Evolutionary conservation across 495 filamentous ascomycete species (phyloP).

Genomic region (Penicillium ochrochloron): DNA sequence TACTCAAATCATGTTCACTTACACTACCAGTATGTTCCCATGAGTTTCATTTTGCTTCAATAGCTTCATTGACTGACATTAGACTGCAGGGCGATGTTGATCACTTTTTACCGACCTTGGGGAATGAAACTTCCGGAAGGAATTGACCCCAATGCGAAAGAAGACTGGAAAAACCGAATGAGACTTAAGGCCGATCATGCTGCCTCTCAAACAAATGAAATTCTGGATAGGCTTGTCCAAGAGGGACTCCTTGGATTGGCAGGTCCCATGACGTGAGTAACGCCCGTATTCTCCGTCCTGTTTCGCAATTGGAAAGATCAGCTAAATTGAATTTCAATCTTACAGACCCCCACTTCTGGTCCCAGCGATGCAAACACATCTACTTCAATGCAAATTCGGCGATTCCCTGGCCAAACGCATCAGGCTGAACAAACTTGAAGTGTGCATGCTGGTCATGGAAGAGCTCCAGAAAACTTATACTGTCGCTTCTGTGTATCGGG

Average conservation of each 20-base stretch:
- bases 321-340: background rate
- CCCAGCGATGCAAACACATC: conserved; percentile 47
- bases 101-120: conserved; percentile 40
- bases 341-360: conserved; percentile 39
- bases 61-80: background rate
- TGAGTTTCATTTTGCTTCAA: background rate
- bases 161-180: conserved; percentile 29
- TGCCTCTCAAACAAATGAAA: conserved; percentile 38
- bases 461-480: conserved; percentile 44
- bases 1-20: conserved; percentile 38
- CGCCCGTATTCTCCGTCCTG: background rate
- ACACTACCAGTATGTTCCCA: conserved; percentile 37
- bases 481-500: conserved; percentile 39
- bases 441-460: conserved; percentile 48
- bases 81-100: conserved; percentile 27
- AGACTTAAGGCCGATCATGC: conserved; percentile 32
- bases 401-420: conserved; percentile 38
- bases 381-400: conserved; percentile 40
- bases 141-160: conserved; percentile 3
- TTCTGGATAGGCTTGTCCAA: conserved; percentile 38
- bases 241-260: conserved; percentile 36
- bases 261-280: conserved; percentile 41
- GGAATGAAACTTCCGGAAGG: conserved; percentile 21
- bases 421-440: conserved; percentile 43
- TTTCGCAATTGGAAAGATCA: background rate